Percentiles rank a stretch among this genome's conserved stretches.
Conservation (phyloP, 2,329 filamentous ascomycete genomes). For the Curvularia hawaiiensis region DNA sequence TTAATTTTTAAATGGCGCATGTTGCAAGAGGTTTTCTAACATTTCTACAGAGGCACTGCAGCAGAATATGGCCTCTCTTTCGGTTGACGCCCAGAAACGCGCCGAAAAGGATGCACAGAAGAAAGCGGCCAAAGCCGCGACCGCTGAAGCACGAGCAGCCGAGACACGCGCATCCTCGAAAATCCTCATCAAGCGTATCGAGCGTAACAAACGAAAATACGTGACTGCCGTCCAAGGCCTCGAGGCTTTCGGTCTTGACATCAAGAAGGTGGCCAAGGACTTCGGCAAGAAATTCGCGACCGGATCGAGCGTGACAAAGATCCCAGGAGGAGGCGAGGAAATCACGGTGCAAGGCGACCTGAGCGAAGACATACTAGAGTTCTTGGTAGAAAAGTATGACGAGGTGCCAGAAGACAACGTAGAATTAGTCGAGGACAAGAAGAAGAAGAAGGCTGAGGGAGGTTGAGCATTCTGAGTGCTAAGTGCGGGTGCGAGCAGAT, state of each 20-base stretch:
- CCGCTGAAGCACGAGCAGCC: conserved; percentile 80
- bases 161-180: conserved; percentile 83
- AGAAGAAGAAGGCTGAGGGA: conserved; percentile 68
- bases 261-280: conserved; percentile 96
- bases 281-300: conserved; percentile 99
- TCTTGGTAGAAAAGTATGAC: conserved; percentile 85
- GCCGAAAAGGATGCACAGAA: conserved; percentile 96
- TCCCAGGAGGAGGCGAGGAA: conserved; percentile 84
- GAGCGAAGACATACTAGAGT: conserved; percentile 92
- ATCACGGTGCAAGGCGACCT: conserved; percentile 98
- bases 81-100: conserved; percentile 89
- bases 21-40: conserved; percentile 5
- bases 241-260: conserved; percentile 86
- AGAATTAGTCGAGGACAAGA: conserved; percentile 93
- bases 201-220: conserved; percentile 97
- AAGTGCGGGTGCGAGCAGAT: neutral
- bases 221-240: conserved; percentile 92
- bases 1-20: neutral
- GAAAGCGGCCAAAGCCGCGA: conserved; percentile 93
- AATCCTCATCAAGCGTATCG: conserved; percentile 92
- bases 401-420: conserved; percentile 94
- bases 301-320: conserved; percentile 89
- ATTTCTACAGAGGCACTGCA: conserved; percentile 64
- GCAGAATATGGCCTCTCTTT: conserved; percentile 83
- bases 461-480: conserved; percentile 11